Base-by-base conservation (phyloP, 108 stramenopile species). In the Conticribra guillardii region DNA sequence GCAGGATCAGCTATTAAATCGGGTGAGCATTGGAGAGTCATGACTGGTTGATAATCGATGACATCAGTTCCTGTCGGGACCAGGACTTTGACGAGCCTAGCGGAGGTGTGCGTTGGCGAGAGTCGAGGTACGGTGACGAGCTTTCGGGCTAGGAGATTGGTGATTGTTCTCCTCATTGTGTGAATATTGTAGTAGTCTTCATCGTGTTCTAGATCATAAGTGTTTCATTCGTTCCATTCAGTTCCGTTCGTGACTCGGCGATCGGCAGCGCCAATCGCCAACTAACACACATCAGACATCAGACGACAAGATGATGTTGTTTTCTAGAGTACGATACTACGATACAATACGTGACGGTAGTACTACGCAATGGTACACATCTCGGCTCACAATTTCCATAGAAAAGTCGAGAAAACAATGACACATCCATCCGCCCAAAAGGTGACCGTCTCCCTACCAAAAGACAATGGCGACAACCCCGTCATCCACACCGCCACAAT, bases 401-500 rank as follows among this genome's bases (percentile, higher is more conserved):
- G n/a, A n/a, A n/a, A n/a, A n/a, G n/a, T n/a, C n/a, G n/a, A n/a
- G n/a, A n/a, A n/a, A n/a, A n/a, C n/a, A n/a, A n/a, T n/a, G n/a
- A n/a, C n/a, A n/a, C n/a, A n/a, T n/a, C n/a, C 37, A 11, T 5
- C 37, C 11, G 5, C 37, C 37, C 5, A 9, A 11, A 41, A 41
- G 11, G 37, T 41, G 5, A 11, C 11, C 37, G 37, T 41, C 11
- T 5, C 37, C 37, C 37, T 41, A 41, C 11, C 37, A 5, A 11
- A 41, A 41, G 37, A 9, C 37, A 41, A 41, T 41, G 37, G 37
- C 37, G 37, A 41, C 11, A 30, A 46, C 37, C 49, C 68, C 7
- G 44, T 55, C 59, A 87, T 93, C 31, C 80, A 83, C 78, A 74
- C 82, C 67, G 95, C 87, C 46, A 96, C 97, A 16, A 88, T 94